Conservation (phyloP, 805 yeast species). For the Candida silvicultrix region DNA sequence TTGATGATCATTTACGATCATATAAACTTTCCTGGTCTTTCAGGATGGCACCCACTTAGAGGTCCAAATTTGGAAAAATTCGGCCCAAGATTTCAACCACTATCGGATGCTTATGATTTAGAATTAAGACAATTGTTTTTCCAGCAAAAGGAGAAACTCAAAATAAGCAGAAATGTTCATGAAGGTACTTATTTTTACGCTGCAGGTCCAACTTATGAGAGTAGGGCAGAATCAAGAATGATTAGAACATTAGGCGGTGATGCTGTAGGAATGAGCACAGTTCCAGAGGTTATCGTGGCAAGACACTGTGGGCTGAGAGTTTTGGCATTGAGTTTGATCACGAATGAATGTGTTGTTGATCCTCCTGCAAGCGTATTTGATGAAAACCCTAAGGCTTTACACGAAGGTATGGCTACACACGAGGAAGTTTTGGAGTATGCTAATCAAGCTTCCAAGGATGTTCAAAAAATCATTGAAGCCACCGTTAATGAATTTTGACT, state of each 20-base stretch:
- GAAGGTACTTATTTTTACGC: slow-evolving; percentile 86
- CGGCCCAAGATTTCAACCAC: slow-evolving; percentile 85
- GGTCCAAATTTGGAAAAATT: slow-evolving; percentile 77
- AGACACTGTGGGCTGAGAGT: slow-evolving; percentile 82
- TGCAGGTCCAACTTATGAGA: slow-evolving; percentile 92
- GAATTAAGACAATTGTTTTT: slow-evolving; percentile 60
- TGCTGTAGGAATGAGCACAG: slow-evolving; percentile 97
- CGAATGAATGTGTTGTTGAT: slow-evolving; percentile 72
- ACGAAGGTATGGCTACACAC: slow-evolving; percentile 81
- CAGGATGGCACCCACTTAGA: slow-evolving; percentile 80
- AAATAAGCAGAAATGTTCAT: slow-evolving; percentile 51
- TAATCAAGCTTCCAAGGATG: slow-evolving; percentile 72
- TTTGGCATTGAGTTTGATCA: slow-evolving; percentile 78
- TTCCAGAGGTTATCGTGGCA: slow-evolving; percentile 91
- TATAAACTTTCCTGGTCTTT: slow-evolving; percentile 83
- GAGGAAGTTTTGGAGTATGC: slow-evolving; percentile 89
- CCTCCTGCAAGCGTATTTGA: slow-evolving; percentile 64
- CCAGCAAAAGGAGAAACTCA: slow-evolving; percentile 42
- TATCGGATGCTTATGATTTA: slow-evolving; percentile 85
- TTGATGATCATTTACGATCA: slow-evolving; percentile 89
- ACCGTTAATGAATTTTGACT: slow-evolving; percentile 38
- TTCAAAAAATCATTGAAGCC: slow-evolving; percentile 60
- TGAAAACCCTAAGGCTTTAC: slow-evolving; percentile 43
- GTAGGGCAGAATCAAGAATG: slow-evolving; percentile 85
- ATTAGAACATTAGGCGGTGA: slow-evolving; percentile 75